Conservation (phyloP, 1,284 basidiomycete species). For the Fistulina hepatica region DNA sequence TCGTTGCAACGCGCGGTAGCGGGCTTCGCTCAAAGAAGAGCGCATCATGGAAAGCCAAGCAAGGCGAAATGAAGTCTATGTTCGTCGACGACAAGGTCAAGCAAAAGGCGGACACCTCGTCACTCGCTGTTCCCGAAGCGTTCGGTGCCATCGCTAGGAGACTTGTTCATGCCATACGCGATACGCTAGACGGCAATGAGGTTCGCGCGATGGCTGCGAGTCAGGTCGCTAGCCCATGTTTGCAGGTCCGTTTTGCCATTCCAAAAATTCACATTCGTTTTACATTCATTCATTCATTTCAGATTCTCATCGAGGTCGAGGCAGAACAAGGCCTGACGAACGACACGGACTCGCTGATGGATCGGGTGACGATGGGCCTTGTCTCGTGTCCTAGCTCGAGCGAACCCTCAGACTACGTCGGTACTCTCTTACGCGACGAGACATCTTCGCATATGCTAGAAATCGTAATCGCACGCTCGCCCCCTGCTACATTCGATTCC, state of each 20-base stretch:
- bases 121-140: constrained; percentile 14
- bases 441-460: constrained; percentile 85
- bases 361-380: constrained; percentile 71
- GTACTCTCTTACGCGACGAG: constrained; percentile 70
- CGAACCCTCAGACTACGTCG: constrained; percentile 61
- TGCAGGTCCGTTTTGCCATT: constrained; percentile 47
- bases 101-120: constrained; percentile 21
- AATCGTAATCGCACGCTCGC: constrained; percentile 55
- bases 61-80: constrained; percentile 65
- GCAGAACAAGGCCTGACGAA: constrained; percentile 50
- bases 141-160: constrained; percentile 43
- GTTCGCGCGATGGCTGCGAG: constrained; percentile 73
- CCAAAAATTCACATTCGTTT: neutral
- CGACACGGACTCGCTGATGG: constrained; percentile 65
- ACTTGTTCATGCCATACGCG: constrained; percentile 45
- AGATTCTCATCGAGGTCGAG: constrained; percentile 78
- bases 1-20: constrained; percentile 27
- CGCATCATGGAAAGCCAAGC: constrained; percentile 60
- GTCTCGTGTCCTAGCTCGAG: constrained; percentile 47
- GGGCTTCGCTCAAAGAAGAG: constrained; percentile 68
- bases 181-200: constrained; percentile 57
- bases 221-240: constrained; percentile 70
- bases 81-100: constrained; percentile 40
- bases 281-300: constrained; percentile 3
- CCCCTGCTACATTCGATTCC: constrained; percentile 47